Evolutionary conservation across 2,329 filamentous ascomycete species (phyloP).

Genomic region (Chrysoporthe deuterocubensis): DNA sequence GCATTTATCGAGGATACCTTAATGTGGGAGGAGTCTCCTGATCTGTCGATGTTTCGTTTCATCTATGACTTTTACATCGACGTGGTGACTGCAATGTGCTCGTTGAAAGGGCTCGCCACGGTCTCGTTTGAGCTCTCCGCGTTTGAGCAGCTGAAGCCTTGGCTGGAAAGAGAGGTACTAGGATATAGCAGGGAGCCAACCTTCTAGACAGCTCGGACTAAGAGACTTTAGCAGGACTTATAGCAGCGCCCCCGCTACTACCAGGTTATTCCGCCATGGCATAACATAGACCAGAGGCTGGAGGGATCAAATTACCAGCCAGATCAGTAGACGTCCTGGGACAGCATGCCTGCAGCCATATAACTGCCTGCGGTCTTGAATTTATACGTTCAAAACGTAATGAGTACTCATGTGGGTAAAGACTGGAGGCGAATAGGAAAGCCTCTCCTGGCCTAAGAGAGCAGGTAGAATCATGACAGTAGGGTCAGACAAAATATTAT

Average conservation of each 20-base stretch:
- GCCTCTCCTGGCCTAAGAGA: too few relatives aligned
- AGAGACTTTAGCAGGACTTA: too few relatives aligned
- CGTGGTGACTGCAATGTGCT: constrained; percentile 9
- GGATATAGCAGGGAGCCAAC: neutral
- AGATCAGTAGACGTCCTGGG: neutral
- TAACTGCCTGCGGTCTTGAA: too few relatives aligned
- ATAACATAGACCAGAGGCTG: neutral
- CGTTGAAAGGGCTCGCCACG: neutral
- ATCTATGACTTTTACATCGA: constrained; percentile 12
- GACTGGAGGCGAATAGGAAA: too few relatives aligned
- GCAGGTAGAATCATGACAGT: too few relatives aligned
- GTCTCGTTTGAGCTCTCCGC: neutral
- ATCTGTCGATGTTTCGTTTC: constrained; percentile 4
- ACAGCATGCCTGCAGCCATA: too few relatives aligned
- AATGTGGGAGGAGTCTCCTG: too few relatives aligned
- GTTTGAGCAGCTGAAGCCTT: constrained; percentile 5
- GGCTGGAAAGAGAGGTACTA: constrained; percentile 17
- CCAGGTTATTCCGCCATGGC: neutral
- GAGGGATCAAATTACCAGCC: neutral
- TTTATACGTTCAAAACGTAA: too few relatives aligned
- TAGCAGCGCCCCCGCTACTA: neutral
- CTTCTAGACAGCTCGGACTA: too few relatives aligned
- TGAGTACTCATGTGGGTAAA: too few relatives aligned
- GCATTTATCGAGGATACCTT: neutral
- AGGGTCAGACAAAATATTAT: too few relatives aligned